Base-by-base conservation (phyloP, 805 yeast genomes). In the Teunomyces gatunensis region DNA sequence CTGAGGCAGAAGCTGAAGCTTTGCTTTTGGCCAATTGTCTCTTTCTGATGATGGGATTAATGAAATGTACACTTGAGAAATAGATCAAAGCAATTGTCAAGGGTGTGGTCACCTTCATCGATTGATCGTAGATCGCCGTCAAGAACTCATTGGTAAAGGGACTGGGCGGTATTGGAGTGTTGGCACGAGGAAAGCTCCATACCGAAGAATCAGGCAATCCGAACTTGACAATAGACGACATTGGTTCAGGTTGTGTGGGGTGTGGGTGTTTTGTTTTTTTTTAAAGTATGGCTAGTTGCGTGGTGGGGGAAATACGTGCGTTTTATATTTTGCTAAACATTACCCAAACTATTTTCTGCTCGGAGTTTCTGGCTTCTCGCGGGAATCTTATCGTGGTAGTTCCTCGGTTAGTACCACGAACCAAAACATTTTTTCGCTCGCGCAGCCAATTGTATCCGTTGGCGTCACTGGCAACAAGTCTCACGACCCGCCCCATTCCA, bases 51-150 rank as follows among this genome's bases (percentile, higher is more conserved):
- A 68, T 62, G 9, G 71, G 74, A 63, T 85, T 85, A 50, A 74
- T 58, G 28, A 66, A 55, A 57, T 84, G 88, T 39, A 84, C 87
- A 15, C 74, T 61, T 6, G 75, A 64, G 52, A 85, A 85, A 60
- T 84, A 84, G 13, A 75, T 68, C 3, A 80, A 51, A 10, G 87
- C 85, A 47, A 84, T 74, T 12, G 79, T 65, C 51, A 84, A 54
- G 2, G 88, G 87, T 17, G 83, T 77, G 20, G 72, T 56, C 34
- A 75, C 74, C 48, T 76, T 71, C 74, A 84, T 69, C 21, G 80
- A 65, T 9, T 50, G 25, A 17, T 69, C 64, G 54, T 74, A 80
- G 5, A 78, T 46, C 13, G 30, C 42, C 17, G 69, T 61, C 43
- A 79, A 52, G 47, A 50, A 52, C 29, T 55, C 58, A 47, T 55